Evolutionary conservation across 345 rosid species (phyloP).

Genomic region (Citrus hindsii): DNA sequence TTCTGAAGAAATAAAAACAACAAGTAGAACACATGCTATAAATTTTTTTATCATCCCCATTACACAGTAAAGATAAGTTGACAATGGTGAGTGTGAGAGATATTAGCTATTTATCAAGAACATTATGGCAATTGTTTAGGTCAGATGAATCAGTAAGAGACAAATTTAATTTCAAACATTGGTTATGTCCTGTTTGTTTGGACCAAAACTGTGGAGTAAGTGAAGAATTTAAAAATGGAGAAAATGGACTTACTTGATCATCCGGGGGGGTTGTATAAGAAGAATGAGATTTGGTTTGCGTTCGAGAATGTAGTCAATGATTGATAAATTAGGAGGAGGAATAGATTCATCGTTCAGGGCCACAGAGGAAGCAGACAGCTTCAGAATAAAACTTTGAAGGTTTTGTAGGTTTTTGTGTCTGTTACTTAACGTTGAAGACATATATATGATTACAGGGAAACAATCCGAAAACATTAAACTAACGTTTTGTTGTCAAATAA

Average conservation of each 20-base stretch:
- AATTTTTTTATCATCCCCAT: conserved; percentile 19
- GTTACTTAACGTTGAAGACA: not conserved
- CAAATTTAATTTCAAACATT: not conserved
- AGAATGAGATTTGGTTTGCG: too few relatives aligned
- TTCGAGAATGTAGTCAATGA: not conserved
- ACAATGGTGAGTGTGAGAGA: not conserved
- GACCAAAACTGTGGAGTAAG: conserved; percentile 1
- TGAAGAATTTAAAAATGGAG: not conserved
- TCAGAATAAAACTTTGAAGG: not conserved
- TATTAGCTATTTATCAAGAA: not conserved
- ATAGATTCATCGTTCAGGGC: not conserved
- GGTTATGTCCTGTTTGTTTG: not conserved
- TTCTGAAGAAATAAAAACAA: conserved; percentile 22
- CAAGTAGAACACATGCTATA: conserved; percentile 13
- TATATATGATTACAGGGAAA: not conserved
- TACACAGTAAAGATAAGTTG: not conserved
- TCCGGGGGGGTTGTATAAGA: not conserved
- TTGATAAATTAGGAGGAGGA: not conserved
- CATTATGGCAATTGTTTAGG: not conserved
- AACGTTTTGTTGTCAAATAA: not conserved
- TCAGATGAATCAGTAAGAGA: not conserved
- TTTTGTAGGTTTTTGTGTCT: not conserved
- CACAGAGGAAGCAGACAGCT: not conserved
- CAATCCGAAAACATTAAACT: not conserved
- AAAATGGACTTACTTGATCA: not conserved